These are phyloP conservation scores for Fallopia convolvulus DNA, from an alignment of 148 eudicot species.

Conservation along the genomic window DNA sequence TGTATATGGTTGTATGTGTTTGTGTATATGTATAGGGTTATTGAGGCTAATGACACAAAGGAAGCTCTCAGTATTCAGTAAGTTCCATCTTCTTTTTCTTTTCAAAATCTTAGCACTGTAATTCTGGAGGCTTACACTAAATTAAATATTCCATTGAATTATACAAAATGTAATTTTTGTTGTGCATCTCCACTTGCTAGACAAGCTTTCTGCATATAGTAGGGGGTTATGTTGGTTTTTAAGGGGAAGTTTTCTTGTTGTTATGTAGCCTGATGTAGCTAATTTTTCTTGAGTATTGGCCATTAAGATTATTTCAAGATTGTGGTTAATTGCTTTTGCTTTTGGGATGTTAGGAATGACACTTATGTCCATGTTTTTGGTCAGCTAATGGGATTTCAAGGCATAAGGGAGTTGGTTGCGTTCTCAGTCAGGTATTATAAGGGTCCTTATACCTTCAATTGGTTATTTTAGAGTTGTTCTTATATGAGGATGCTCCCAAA, in stretches of 20 bases:
- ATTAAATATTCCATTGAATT: neutral
- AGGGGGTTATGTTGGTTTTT: neutral
- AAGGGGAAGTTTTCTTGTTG: neutral
- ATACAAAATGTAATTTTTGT: neutral
- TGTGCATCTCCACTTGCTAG: neutral
- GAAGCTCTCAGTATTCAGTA: slow-evolving; percentile 63
- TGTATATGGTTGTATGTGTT: too few relatives aligned
- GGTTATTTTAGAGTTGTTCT: neutral
- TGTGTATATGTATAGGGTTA: slow-evolving; percentile 58
- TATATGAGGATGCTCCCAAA: neutral
- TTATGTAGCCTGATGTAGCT: neutral
- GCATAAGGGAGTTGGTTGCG: slow-evolving; percentile 59
- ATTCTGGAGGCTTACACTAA: neutral
- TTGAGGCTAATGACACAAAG: slow-evolving; percentile 48
- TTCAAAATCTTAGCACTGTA: neutral
- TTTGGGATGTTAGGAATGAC: slow-evolving; percentile 42
- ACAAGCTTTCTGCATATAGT: neutral
- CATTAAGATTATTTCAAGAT: neutral
- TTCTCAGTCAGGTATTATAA: slow-evolving; percentile 63
- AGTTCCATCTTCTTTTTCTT: slow-evolving; percentile 13
- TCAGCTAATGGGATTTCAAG: slow-evolving; percentile 73
- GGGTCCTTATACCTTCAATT: neutral
- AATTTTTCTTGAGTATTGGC: neutral
- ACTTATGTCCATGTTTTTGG: slow-evolving; percentile 79
- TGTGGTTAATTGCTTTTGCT: slow-evolving; percentile 13